A percentile compares a stretch with the other conserved stretches of the same genome.
Evolutionary conservation across 202 grass and related monocot species (phyloP).

Genomic region (Brachypodium distachyon): DNA sequence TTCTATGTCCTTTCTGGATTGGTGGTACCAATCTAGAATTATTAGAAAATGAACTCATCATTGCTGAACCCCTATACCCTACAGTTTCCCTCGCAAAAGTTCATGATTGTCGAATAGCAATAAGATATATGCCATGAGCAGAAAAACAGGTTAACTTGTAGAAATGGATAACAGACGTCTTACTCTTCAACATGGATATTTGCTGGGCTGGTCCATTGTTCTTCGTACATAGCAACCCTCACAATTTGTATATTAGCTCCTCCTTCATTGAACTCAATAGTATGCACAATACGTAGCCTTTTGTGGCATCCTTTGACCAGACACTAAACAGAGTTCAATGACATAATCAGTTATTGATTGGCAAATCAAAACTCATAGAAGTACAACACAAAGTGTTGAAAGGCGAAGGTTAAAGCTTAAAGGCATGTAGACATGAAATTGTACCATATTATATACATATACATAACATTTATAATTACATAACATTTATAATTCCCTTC

Average conservation of each 20-base stretch:
- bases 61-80: background rate
- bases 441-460: background rate
- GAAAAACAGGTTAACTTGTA: constrained; percentile 8
- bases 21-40: background rate
- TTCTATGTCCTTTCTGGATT: constrained; percentile 3
- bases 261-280: constrained; percentile 83
- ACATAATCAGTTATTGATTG: background rate
- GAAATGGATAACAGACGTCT: background rate
- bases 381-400: constrained; percentile 14
- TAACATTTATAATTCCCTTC: background rate
- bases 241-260: constrained; percentile 79
- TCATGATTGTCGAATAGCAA: constrained; percentile 3
- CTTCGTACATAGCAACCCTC: constrained; percentile 89
- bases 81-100: background rate
- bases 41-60: background rate
- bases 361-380: background rate
- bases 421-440: constrained; percentile 12
- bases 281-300: constrained; percentile 80
- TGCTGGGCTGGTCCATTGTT: constrained; percentile 74
- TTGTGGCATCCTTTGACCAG: constrained; percentile 97
- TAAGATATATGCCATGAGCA: background rate
- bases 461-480: background rate
- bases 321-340: constrained; percentile 43
- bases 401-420: constrained; percentile 3
- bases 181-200: constrained; percentile 70